Evolutionary conservation across 805 yeast species (phyloP).

Genomic region (Jamesozyma spencerorum): DNA sequence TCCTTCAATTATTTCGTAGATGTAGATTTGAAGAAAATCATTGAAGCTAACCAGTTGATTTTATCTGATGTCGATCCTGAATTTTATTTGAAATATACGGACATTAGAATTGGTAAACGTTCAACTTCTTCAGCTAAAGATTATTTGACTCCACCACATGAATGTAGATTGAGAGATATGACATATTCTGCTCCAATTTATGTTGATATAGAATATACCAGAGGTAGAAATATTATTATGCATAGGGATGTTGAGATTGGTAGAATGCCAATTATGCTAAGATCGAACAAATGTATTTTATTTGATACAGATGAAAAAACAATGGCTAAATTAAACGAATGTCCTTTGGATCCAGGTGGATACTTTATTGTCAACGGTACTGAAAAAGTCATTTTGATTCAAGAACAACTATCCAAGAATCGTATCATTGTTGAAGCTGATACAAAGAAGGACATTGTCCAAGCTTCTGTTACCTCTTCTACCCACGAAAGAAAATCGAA

Average conservation of each 20-base stretch:
- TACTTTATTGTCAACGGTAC: constrained; percentile 97
- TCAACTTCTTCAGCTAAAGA: constrained; percentile 48
- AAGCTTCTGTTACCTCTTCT: constrained; percentile 95
- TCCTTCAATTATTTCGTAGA: constrained; percentile 97
- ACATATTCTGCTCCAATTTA: constrained; percentile 92
- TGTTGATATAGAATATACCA: constrained; percentile 94
- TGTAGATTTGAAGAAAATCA: constrained; percentile 83
- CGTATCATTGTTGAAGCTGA: constrained; percentile 98
- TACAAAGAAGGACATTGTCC: constrained; percentile 86
- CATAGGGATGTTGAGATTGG: constrained; percentile 91
- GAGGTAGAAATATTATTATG: constrained; percentile 86
- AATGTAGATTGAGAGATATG: constrained; percentile 87
- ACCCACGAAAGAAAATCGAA: constrained; percentile 97
- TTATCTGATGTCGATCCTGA: constrained; percentile 95
- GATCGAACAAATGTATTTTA: constrained; percentile 85
- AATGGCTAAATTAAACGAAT: constrained; percentile 86
- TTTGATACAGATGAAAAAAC: constrained; percentile 66
- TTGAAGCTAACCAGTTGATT: constrained; percentile 80
- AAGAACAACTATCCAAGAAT: constrained; percentile 92
- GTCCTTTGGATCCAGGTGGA: constrained; percentile 98
- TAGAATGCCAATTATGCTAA: constrained; percentile 96
- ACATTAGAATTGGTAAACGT: constrained; percentile 81
- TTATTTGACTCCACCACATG: constrained; percentile 78
- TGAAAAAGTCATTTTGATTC: constrained; percentile 91
- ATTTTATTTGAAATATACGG: constrained; percentile 84